These are phyloP conservation scores for Yamadazyma sp. DNA, from an alignment of 805 yeast species.

Conservation along the genomic window DNA sequence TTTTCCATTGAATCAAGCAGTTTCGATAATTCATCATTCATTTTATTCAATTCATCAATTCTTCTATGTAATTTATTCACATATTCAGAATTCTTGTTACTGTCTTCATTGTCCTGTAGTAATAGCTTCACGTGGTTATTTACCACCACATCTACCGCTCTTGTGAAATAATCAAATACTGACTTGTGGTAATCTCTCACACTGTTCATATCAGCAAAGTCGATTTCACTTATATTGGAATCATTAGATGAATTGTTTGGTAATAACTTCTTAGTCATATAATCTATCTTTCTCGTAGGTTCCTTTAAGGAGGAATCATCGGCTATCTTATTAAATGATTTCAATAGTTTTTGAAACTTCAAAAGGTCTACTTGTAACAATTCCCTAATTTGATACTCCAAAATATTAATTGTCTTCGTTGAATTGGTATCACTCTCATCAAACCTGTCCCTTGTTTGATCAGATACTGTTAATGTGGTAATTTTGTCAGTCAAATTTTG, in stretches of 20 bases:
- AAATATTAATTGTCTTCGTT: constrained; percentile 20
- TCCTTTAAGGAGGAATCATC: constrained; percentile 60
- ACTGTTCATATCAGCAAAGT: constrained; percentile 18
- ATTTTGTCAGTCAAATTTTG: constrained; percentile 38
- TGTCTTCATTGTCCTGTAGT: constrained; percentile 30
- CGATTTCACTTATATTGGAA: constrained; percentile 13
- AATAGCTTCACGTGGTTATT: constrained; percentile 49
- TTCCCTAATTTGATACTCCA: constrained; percentile 42
- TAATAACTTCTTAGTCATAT: constrained; percentile 8
- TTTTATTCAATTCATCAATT: constrained; percentile 23
- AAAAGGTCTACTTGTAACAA: constrained; percentile 40
- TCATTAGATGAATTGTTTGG: constrained; percentile 8
- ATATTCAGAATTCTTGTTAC: constrained; percentile 17
- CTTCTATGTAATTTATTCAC: constrained; percentile 22
- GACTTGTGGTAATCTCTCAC: constrained; percentile 41
- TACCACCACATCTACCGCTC: constrained; percentile 58
- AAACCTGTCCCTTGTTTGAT: constrained; percentile 12
- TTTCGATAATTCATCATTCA: constrained; percentile 18
- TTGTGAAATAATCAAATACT: constrained; percentile 51
- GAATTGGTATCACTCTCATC: constrained; percentile 7
- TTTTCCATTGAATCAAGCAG: constrained; percentile 13
- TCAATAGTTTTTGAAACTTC: constrained; percentile 49
- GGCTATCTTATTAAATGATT: constrained; percentile 50
- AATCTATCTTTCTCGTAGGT: constrained; percentile 49
- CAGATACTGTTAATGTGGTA: constrained; percentile 16